phyloP scores from a whole-genome alignment of 1,139 yeast genomes.

The Kodamaea alishanica region DNA sequence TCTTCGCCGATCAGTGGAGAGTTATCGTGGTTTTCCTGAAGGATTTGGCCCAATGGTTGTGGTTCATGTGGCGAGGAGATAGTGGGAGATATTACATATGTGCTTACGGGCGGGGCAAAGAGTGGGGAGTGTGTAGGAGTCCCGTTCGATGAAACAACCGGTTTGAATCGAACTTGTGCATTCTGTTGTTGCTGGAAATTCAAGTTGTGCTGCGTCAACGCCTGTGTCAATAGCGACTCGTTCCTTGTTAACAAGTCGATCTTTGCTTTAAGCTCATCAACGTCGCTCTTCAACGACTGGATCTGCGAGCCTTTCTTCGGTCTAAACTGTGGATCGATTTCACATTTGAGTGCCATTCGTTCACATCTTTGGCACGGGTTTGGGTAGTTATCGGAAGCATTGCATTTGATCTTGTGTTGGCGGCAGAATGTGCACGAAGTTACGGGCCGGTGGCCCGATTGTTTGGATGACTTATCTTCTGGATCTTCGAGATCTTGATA shows the following conservation, averaged over 20 bases:
- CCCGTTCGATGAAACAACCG: constrained; percentile 2
- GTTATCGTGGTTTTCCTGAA: constrained; percentile 26
- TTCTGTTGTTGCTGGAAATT: constrained; percentile 27
- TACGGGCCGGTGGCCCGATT: constrained; percentile 69
- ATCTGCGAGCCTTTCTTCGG: constrained; percentile 92
- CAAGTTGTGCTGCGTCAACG: constrained; percentile 46
- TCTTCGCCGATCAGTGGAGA: constrained; percentile 24
- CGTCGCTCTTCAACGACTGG: constrained; percentile 78
- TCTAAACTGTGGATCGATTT: constrained; percentile 85
- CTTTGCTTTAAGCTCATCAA: constrained; percentile 74
- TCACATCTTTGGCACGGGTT: constrained; percentile 80
- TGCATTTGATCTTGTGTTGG: constrained; percentile 91
- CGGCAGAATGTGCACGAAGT: constrained; percentile 93
- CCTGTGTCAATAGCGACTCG: constrained; percentile 65
- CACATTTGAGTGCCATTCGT: constrained; percentile 75
- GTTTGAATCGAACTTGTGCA: constrained; percentile 6
- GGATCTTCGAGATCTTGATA: constrained; percentile 4
- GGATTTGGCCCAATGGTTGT: constrained; percentile 11
- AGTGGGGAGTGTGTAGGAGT: constrained; percentile 8
- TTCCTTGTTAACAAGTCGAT: constrained; percentile 71
- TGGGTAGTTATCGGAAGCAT: constrained; percentile 83
- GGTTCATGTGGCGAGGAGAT: constrained; percentile 5
- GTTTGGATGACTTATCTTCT: constrained; percentile 19
- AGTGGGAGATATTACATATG: constrained; percentile 3
- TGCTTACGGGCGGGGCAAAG: constrained; percentile 1